phyloP scores from a whole-genome alignment of 441 rosid species.

The Gossypium schwendimanii region DNA sequence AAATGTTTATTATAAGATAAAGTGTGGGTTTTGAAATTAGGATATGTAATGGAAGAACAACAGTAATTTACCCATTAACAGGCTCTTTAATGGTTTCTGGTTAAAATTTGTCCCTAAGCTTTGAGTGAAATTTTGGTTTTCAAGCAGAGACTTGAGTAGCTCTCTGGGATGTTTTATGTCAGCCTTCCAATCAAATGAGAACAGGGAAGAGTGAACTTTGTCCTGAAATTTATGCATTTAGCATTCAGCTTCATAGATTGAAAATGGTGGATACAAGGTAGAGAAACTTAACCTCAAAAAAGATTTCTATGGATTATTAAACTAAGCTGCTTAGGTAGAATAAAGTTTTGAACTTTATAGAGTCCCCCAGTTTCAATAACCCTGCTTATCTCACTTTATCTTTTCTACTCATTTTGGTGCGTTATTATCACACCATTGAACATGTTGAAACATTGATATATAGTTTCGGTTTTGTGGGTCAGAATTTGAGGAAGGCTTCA shows the following conservation, averaged over 20 bases:
- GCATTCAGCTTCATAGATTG: not conserved
- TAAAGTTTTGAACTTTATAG: not conserved
- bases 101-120: not conserved
- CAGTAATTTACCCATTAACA: not conserved
- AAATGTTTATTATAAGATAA: not conserved
- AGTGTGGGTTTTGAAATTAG: not conserved
- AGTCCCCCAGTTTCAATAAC: not conserved
- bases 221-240: not conserved
- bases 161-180: not conserved
- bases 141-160: not conserved
- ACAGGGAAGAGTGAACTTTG: not conserved
- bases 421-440: not conserved
- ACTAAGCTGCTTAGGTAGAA: not conserved
- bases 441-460: not conserved
- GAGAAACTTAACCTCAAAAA: not conserved
- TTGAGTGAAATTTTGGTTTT: not conserved
- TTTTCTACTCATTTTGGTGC: not conserved
- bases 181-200: constrained; percentile 11
- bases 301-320: not conserved
- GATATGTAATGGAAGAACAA: not conserved
- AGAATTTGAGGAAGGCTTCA: constrained; percentile 53
- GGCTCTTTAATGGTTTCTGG: not conserved
- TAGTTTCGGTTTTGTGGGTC: constrained; percentile 20
- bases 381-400: not conserved
- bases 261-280: not conserved